Conservation (phyloP, 2,329 filamentous ascomycete genomes). For the Penicillium sp. region DNA sequence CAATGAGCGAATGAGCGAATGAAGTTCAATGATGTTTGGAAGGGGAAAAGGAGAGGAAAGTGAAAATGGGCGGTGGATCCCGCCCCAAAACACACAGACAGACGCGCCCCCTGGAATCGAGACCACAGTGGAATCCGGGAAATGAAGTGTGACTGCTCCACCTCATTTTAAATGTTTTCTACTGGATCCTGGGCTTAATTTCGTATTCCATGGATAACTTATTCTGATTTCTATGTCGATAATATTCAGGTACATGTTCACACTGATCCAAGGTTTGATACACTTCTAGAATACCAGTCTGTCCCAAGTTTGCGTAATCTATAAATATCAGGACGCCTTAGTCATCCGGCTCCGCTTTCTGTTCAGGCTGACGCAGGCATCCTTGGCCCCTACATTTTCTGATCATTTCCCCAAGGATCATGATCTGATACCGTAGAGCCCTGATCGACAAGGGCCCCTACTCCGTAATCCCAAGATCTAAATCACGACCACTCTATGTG, state of each 20-base stretch:
- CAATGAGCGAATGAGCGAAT: slow-evolving; percentile 31
- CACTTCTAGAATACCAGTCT: too few relatives aligned
- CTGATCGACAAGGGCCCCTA: background rate
- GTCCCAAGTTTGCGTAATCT: background rate
- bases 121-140: background rate
- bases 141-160: slow-evolving; percentile 3
- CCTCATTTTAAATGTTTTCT: background rate
- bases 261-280: too few relatives aligned
- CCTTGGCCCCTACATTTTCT: background rate
- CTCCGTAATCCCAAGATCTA: background rate
- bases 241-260: too few relatives aligned
- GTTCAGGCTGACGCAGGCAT: background rate
- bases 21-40: slow-evolving; percentile 12
- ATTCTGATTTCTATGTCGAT: background rate
- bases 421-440: background rate
- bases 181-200: background rate
- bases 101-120: slow-evolving; percentile 5
- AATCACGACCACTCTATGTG: background rate
- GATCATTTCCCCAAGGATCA: background rate
- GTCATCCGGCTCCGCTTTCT: slow-evolving; percentile 2
- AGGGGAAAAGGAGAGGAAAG: slow-evolving; percentile 3
- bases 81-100: slow-evolving; percentile 1
- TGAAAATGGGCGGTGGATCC: slow-evolving; percentile 11
- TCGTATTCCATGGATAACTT: background rate
- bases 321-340: slow-evolving; percentile 1